Conservation (phyloP, 768 basidiomycete species). For the Mrakia frigida region DNA sequence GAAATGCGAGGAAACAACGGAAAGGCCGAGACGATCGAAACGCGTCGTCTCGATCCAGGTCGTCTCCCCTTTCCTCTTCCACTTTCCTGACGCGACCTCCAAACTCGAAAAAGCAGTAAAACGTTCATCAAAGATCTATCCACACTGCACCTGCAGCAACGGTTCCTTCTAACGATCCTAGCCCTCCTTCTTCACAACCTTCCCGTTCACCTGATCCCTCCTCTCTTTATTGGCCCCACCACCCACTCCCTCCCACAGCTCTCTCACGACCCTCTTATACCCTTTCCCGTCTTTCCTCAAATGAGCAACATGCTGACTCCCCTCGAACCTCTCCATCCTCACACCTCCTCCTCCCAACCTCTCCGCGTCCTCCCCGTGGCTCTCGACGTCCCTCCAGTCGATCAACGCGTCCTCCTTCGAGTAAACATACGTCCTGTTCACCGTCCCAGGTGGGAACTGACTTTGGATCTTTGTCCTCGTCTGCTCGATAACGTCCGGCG, state of each 20-base stretch:
- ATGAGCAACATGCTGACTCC: conserved; percentile 8
- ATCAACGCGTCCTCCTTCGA: conserved; percentile 4
- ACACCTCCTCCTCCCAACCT: background rate
- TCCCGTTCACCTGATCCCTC: background rate
- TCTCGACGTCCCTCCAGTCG: background rate
- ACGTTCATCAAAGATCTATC: too few relatives aligned
- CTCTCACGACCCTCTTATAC: background rate
- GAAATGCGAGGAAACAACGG: too few relatives aligned
- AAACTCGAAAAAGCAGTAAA: too few relatives aligned
- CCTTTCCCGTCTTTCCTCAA: background rate
- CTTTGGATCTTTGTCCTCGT: background rate
- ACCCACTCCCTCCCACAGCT: background rate
- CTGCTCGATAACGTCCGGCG: background rate
- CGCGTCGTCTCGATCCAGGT: too few relatives aligned
- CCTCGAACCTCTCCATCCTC: conserved; percentile 8
- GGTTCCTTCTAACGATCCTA: too few relatives aligned
- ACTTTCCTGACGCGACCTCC: too few relatives aligned
- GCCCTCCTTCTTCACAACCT: too few relatives aligned
- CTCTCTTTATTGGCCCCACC: background rate
- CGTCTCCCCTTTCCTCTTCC: too few relatives aligned
- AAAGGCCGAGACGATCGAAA: too few relatives aligned
- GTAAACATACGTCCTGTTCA: background rate
- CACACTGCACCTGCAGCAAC: too few relatives aligned
- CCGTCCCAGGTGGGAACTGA: background rate
- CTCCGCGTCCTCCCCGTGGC: background rate